phyloP scores from a whole-genome alignment of 768 basidiomycete genomes.

The Pulveroboletus sp. region DNA sequence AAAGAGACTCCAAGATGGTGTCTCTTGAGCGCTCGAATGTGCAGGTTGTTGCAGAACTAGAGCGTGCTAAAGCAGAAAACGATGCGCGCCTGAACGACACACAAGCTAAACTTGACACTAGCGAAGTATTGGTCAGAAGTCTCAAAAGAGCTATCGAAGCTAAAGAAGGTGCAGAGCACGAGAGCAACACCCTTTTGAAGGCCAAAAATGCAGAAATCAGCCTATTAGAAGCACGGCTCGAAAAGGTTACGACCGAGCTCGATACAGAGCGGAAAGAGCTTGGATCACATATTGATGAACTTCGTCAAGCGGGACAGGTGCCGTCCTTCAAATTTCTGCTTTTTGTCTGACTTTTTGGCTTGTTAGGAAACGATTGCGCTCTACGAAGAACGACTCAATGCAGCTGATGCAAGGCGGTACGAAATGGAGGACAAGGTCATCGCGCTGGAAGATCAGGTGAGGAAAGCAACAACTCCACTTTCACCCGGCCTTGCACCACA shows the following conservation, averaged over 20 bases:
- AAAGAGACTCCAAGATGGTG: conserved; percentile 44
- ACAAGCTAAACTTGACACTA: conserved; percentile 44
- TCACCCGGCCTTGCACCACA: conserved; percentile 36
- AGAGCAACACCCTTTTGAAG: conserved; percentile 48
- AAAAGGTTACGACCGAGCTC: conserved; percentile 43
- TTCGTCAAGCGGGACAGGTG: conserved; percentile 87
- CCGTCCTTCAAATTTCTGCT: conserved; percentile 12
- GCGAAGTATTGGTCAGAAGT: conserved; percentile 41
- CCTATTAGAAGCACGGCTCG: conserved; percentile 47
- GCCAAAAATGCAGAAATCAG: conserved; percentile 63
- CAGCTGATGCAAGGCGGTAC: conserved; percentile 67
- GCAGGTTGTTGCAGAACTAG: conserved; percentile 39
- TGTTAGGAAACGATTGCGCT: conserved; percentile 87
- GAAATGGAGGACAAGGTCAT: conserved; percentile 71
- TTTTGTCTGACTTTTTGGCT: neutral
- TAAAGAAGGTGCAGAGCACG: conserved; percentile 48
- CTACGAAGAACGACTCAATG: conserved; percentile 85
- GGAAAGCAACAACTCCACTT: conserved; percentile 27
- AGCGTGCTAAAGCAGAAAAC: conserved; percentile 45
- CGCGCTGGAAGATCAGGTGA: conserved; percentile 52
- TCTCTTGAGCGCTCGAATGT: conserved; percentile 44
- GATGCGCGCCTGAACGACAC: conserved; percentile 42
- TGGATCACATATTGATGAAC: conserved; percentile 72
- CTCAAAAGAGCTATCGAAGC: conserved; percentile 53
- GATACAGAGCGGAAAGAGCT: conserved; percentile 67